These are phyloP conservation scores for Penstemon barbatus DNA, from an alignment of 257 asterid species.

Conservation along the genomic window DNA sequence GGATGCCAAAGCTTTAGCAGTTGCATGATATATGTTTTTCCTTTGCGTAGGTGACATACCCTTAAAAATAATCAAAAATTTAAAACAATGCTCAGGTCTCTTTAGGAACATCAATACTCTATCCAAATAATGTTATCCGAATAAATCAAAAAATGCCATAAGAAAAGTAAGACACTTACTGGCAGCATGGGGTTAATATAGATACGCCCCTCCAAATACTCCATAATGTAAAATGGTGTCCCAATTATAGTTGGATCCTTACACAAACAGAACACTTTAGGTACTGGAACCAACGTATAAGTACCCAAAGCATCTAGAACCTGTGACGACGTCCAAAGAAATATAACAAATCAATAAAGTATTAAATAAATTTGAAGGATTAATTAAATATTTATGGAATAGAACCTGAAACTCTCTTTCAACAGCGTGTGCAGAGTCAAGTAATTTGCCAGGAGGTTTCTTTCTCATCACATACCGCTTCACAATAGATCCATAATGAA, in stretches of 20 bases:
- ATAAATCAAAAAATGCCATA: conserved; percentile 5
- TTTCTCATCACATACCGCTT: conserved; percentile 82
- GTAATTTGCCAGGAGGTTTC: conserved; percentile 84
- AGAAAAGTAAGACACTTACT: conserved; percentile 41
- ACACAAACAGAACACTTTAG: conserved; percentile 87
- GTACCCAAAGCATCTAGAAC: conserved; percentile 82
- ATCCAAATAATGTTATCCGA: conserved; percentile 7
- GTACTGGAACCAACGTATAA: conserved; percentile 80
- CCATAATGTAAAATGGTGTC: conserved; percentile 96
- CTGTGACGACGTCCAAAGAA: conserved; percentile 44
- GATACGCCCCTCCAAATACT: conserved; percentile 92
- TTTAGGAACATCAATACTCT: conserved; percentile 8
- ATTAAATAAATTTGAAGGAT: not conserved
- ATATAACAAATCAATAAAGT: not conserved
- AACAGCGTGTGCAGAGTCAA: conserved; percentile 91
- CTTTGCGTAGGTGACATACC: conserved; percentile 70
- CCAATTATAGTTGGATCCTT: conserved; percentile 80
- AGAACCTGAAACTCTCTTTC: conserved; percentile 92
- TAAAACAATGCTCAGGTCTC: conserved; percentile 2
- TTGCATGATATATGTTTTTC: conserved; percentile 63
- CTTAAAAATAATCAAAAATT: conserved; percentile 36
- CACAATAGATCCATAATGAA: conserved; percentile 50
- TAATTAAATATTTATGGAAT: conserved; percentile 1
- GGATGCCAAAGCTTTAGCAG: conserved; percentile 81
- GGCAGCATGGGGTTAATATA: conserved; percentile 80